A percentile compares a stretch with the other conserved stretches of the same genome.
Conservation (phyloP, 768 basidiomycete species). For the Tephrocybe rancida region DNA sequence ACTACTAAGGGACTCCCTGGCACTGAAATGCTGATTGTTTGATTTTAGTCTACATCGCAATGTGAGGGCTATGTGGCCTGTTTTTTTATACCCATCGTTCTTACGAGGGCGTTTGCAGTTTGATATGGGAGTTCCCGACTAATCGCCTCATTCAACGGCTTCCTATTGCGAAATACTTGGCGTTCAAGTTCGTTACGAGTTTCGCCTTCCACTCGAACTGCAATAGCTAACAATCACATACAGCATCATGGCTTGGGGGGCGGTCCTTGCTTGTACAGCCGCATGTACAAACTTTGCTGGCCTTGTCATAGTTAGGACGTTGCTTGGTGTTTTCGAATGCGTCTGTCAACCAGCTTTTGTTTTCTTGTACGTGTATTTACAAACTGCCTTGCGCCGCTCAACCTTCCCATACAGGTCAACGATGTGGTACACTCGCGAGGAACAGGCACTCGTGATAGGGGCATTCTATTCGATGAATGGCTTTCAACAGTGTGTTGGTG, state of each 20-base stretch:
- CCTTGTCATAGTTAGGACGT: slow-evolving; percentile 46
- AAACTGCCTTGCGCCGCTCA: background rate
- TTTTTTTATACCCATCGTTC: no score
- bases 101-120: no score
- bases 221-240: background rate
- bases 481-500: slow-evolving; percentile 50
- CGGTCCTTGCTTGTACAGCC: slow-evolving; percentile 49
- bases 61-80: slow-evolving; percentile 23
- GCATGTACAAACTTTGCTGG: slow-evolving; percentile 47
- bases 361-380: slow-evolving; percentile 32
- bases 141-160: slow-evolving; percentile 50
- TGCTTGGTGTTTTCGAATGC: slow-evolving; percentile 49
- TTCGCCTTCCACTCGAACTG: background rate
- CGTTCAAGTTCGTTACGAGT: slow-evolving; percentile 35
- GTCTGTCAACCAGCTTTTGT: slow-evolving; percentile 52
- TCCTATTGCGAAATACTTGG: slow-evolving; percentile 52
- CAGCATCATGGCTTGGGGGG: slow-evolving; percentile 45
- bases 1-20: background rate
- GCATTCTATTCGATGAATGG: slow-evolving; percentile 50
- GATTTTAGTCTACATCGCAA: slow-evolving; percentile 41
- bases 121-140: slow-evolving; percentile 49
- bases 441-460: slow-evolving; percentile 49
- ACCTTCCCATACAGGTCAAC: slow-evolving; percentile 35
- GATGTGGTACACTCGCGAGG: slow-evolving; percentile 55
- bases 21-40: background rate